Evolutionary conservation across 352 stramenopile species (phyloP).

Genomic region (Phytophthora brassicae): DNA sequence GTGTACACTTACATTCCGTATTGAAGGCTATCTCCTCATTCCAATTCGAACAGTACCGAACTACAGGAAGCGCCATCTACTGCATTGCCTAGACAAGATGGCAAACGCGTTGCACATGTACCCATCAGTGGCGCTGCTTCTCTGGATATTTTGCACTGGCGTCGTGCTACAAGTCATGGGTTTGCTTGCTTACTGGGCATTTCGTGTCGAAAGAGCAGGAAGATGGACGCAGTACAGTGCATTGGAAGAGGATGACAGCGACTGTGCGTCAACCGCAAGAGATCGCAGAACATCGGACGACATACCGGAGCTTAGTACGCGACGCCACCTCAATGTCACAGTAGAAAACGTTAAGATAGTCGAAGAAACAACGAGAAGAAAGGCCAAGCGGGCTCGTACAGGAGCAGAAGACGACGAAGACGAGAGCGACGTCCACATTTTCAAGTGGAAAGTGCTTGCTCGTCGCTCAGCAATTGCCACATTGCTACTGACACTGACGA

Average conservation of each 20-base stretch:
- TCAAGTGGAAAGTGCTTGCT: conserved; percentile 33
- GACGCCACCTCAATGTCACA: conserved; percentile 11
- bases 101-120: conserved; percentile 49
- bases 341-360: conserved; percentile 14
- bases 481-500: conserved; percentile 18
- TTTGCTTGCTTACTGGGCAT: conserved; percentile 31
- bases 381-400: conserved; percentile 13
- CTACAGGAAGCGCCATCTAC: too few species aligned
- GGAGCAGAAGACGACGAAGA: conserved; percentile 27
- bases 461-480: conserved; percentile 27
- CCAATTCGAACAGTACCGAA: background rate
- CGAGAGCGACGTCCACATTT: conserved; percentile 23
- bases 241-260: conserved; percentile 10
- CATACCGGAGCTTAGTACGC: conserved; percentile 16
- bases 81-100: conserved; percentile 14
- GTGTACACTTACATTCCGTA: conserved; percentile 22
- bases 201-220: conserved; percentile 10
- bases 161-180: conserved; percentile 39
- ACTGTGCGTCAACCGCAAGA: conserved; percentile 8
- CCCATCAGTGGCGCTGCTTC: conserved; percentile 34
- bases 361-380: background rate
- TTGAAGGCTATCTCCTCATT: background rate
- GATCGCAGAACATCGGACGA: conserved; percentile 23
- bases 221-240: conserved; percentile 7
- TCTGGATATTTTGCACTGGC: conserved; percentile 28